These are phyloP conservation scores for Dissophora globulifera DNA, from an alignment of 192 early-diverging fungal genomes.

Conservation along the genomic window DNA sequence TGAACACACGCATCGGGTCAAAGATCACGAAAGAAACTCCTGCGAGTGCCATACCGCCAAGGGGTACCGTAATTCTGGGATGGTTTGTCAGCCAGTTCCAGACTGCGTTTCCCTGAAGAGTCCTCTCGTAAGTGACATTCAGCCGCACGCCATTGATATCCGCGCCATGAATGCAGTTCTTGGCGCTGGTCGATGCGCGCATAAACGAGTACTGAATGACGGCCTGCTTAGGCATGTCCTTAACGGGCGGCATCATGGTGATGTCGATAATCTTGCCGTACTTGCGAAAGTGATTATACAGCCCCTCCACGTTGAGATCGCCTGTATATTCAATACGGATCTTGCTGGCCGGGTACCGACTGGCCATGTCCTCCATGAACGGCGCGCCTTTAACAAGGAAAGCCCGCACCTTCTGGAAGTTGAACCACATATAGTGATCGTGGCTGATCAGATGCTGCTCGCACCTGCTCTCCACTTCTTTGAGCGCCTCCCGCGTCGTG, in stretches of 20 bases:
- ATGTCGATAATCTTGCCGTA: slow-evolving; percentile 91
- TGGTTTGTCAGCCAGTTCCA: slow-evolving; percentile 43
- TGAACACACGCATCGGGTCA: slow-evolving; percentile 92
- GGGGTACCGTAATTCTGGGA: slow-evolving; percentile 26
- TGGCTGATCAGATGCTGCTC: slow-evolving; percentile 65
- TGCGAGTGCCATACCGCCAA: slow-evolving; percentile 64
- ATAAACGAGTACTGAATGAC: slow-evolving; percentile 80
- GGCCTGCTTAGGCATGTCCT: slow-evolving; percentile 82
- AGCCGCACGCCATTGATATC: slow-evolving; percentile 74
- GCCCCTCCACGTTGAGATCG: slow-evolving; percentile 27
- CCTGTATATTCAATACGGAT: slow-evolving; percentile 40
- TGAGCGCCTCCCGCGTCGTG: slow-evolving; percentile 45
- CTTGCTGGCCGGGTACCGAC: slow-evolving; percentile 59
- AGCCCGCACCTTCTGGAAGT: slow-evolving; percentile 68
- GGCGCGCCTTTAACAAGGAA: slow-evolving; percentile 77
- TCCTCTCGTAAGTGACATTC: slow-evolving; percentile 70
- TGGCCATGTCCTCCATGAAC: slow-evolving; percentile 78
- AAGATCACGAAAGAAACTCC: slow-evolving; percentile 85
- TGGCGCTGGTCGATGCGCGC: slow-evolving; percentile 87
- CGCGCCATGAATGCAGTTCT: slow-evolving; percentile 89
- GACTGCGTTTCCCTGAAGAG: slow-evolving; percentile 49
- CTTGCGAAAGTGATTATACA: slow-evolving; percentile 78
- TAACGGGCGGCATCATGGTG: slow-evolving; percentile 59
- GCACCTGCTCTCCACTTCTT: slow-evolving; percentile 59
- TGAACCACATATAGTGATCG: slow-evolving; percentile 71